Percentiles rank a stretch among this genome's conserved stretches.
phyloP scores from a whole-genome alignment of 2,329 filamentous ascomycete genomes.

The Microsporum canis region DNA sequence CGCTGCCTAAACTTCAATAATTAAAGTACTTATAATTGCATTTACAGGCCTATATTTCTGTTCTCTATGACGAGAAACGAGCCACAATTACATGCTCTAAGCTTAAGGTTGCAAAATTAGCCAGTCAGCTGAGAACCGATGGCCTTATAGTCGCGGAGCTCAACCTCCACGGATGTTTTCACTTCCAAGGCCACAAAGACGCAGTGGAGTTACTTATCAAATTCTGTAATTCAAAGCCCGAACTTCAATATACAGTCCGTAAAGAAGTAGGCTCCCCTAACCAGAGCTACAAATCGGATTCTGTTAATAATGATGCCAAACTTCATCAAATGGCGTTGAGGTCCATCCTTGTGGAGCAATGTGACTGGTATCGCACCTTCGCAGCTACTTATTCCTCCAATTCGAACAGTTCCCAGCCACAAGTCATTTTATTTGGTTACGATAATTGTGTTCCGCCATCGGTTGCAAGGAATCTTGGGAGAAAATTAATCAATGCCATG shows the following conservation, averaged over 20 bases:
- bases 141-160: constrained; percentile 23
- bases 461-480: constrained; percentile 19
- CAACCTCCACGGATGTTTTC: constrained; percentile 26
- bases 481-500: constrained; percentile 2
- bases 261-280: constrained; percentile 20
- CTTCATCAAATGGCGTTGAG: constrained; percentile 24
- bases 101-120: constrained; percentile 12
- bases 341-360: constrained; percentile 26
- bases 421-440: constrained; percentile 27
- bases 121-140: constrained; percentile 17
- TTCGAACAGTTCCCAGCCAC: constrained; percentile 8
- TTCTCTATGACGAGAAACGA: constrained; percentile 28
- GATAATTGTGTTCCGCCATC: constrained; percentile 29
- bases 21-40: not conserved
- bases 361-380: constrained; percentile 28
- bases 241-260: constrained; percentile 26
- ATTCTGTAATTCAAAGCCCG: constrained; percentile 20
- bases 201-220: constrained; percentile 16
- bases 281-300: constrained; percentile 9
- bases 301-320: constrained; percentile 16
- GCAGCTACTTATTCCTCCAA: constrained; percentile 9
- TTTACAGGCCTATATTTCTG: constrained; percentile 28
- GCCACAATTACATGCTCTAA: constrained; percentile 27
- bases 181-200: constrained; percentile 15
- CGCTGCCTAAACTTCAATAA: not conserved